Percentiles rank a stretch among this genome's conserved stretches.
Evolutionary conservation across 2,329 filamentous ascomycete species (phyloP).

Genomic region (Apiospora sp.): DNA sequence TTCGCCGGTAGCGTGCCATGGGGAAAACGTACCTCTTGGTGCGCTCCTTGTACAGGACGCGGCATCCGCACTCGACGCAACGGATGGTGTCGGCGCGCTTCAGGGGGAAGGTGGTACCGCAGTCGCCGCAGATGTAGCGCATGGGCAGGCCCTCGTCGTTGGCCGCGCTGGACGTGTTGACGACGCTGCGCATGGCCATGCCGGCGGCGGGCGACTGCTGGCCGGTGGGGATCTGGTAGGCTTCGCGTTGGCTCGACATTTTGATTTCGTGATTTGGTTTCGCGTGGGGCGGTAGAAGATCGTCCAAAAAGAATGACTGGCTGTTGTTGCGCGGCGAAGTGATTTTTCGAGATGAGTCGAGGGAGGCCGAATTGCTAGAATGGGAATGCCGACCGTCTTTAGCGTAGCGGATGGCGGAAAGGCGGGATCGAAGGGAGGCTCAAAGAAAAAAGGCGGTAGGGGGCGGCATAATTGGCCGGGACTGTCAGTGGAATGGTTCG

Average conservation of each 20-base stretch:
- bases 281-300: background rate
- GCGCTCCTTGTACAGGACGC: conserved; percentile 96
- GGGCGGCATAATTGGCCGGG: conserved; percentile 5
- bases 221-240: conserved; percentile 23
- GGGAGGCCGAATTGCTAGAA: background rate
- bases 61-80: conserved; percentile 92
- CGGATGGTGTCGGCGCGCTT: conserved; percentile 82
- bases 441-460: conserved; percentile 26
- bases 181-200: conserved; percentile 17
- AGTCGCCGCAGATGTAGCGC: conserved; percentile 83
- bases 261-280: background rate
- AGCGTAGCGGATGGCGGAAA: conserved; percentile 1
- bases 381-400: conserved; percentile 18
- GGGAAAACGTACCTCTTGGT: conserved; percentile 82
- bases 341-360: background rate
- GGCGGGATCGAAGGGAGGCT: background rate
- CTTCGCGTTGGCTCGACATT: conserved; percentile 25
- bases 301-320: background rate
- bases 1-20: background rate
- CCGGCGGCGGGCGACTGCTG: conserved; percentile 17
- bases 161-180: conserved; percentile 5
- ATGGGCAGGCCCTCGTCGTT: conserved; percentile 58
- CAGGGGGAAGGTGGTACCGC: conserved; percentile 77
- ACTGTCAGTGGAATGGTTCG: background rate
- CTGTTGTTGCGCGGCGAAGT: no score